Percentiles rank a stretch among this genome's conserved stretches.
These are phyloP conservation scores for Candida silvicultrix DNA, from an alignment of 805 yeast genomes.

Conservation along the genomic window DNA sequence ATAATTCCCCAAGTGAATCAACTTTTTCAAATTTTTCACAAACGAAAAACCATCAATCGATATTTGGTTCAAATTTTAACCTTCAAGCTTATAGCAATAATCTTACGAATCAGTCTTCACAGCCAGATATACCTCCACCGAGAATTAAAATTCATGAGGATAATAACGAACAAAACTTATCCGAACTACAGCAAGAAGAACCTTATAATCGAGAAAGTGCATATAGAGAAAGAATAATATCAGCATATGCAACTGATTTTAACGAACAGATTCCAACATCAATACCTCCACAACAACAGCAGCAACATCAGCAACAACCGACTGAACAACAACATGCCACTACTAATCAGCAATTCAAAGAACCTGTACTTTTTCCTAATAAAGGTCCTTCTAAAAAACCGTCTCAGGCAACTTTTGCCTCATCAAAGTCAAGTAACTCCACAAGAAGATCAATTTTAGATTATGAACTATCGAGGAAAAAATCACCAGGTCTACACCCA, in stretches of 20 bases:
- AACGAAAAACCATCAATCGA: neutral
- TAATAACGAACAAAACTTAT: neutral
- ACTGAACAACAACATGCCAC: neutral
- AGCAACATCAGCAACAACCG: neutral
- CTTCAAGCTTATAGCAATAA: neutral
- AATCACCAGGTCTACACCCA: constrained; percentile 15
- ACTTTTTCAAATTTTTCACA: neutral
- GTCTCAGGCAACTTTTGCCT: constrained; percentile 3
- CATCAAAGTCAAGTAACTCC: constrained; percentile 7
- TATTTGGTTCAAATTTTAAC: neutral
- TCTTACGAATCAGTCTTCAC: neutral
- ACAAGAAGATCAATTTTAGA: constrained; percentile 11
- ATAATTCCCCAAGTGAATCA: neutral
- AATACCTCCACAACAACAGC: neutral
- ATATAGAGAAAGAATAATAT: neutral
- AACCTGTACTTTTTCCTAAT: neutral
- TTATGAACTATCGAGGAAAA: constrained; percentile 19
- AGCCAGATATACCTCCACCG: neutral
- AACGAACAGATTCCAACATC: neutral
- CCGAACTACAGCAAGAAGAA: neutral
- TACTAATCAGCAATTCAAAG: neutral
- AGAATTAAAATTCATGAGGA: neutral
- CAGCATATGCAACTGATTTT: neutral
- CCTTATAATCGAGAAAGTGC: neutral
- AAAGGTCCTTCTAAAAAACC: neutral